Percentiles rank a stretch among this genome's conserved stretches.
phyloP scores from a whole-genome alignment of 2,329 filamentous ascomycete genomes.

The Phialocephala sp. region DNA sequence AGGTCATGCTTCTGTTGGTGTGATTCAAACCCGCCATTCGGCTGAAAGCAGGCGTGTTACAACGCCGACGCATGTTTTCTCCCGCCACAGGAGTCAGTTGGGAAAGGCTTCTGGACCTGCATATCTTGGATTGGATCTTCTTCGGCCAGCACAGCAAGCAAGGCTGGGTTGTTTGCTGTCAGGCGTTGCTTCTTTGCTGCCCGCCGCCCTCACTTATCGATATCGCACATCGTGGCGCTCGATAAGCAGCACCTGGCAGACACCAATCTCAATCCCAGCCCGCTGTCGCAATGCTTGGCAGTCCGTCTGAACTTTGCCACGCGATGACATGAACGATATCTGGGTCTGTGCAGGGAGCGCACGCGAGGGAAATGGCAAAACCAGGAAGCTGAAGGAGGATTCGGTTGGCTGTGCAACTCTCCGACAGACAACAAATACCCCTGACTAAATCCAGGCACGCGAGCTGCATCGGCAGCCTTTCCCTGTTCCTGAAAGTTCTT shows the following conservation, averaged over 20 bases:
- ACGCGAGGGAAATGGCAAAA: neutral
- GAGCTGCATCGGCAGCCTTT: neutral
- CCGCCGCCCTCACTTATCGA: neutral
- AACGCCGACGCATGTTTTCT: neutral
- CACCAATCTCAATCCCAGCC: conserved; percentile 5
- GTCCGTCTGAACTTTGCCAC: conserved; percentile 3
- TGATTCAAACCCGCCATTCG: neutral
- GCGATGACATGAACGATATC: neutral
- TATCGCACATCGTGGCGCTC: neutral
- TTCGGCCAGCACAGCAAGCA: neutral
- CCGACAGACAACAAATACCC: neutral
- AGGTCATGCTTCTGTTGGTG: neutral
- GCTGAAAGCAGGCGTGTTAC: neutral
- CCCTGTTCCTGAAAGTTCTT: conserved; percentile 5
- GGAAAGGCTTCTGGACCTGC: neutral
- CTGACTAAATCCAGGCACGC: conserved; percentile 6
- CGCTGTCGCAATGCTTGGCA: conserved; percentile 7
- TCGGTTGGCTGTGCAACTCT: neutral
- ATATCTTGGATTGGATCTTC: neutral
- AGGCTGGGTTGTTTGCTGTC: neutral
- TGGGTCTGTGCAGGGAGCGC: neutral
- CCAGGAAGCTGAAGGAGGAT: neutral
- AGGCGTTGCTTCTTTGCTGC: conserved; percentile 1
- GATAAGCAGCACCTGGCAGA: neutral
- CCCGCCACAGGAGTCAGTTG: neutral